Base-by-base conservation (phyloP, 768 basidiomycete species). In the Paxillus rubicundulus region DNA sequence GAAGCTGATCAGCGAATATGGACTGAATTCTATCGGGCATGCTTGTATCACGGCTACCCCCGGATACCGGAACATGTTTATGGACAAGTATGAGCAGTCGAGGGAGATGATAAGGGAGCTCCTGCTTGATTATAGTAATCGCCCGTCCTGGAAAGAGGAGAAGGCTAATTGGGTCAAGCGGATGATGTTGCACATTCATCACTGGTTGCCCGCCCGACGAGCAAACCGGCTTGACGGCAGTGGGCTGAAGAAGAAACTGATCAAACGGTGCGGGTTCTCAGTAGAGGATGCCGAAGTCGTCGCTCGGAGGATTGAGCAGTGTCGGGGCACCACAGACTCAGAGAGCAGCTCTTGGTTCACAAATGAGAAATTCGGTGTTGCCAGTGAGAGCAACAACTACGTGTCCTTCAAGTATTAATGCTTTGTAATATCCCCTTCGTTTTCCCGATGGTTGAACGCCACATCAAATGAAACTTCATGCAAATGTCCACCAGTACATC, bases 1-100 rank as follows among this genome's bases (percentile, higher is more conserved):
- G 34, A 46, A 52, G 18, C 47, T 43, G 2, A 72, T 78, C 55
- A 63, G 54, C 30, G 47, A 56, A 6, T 63, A 72, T 30, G 63
- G 61, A 12, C 74, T 78, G 52, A 34, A 50, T 8, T 74, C 69
- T 12, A 50, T 60, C 18, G 74, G 68, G 3, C 68, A 74, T 28
- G 74, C 71, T 5, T 78, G 77, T 49, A 61, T 77, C 53, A 76
- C 74, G 6, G 65, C 73, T 6, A 62, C 65, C 2, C 63, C 60
- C n/a, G 65, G 61, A 6, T 61, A 54, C 52, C 54, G 2, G 28
- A 18, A 38, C 45, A 55, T 55, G 37, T 67, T 58, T 20, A 51
- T 45, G 36, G 63, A 68, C 16, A 70, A 70, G 55, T 76, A 74
- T 39, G 61, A 64, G 1, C 55, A 64, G 30, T 76, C 74, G 7